phyloP scores from a whole-genome alignment of 805 yeast genomes.

The Tetrapisispora taiwanensis region DNA sequence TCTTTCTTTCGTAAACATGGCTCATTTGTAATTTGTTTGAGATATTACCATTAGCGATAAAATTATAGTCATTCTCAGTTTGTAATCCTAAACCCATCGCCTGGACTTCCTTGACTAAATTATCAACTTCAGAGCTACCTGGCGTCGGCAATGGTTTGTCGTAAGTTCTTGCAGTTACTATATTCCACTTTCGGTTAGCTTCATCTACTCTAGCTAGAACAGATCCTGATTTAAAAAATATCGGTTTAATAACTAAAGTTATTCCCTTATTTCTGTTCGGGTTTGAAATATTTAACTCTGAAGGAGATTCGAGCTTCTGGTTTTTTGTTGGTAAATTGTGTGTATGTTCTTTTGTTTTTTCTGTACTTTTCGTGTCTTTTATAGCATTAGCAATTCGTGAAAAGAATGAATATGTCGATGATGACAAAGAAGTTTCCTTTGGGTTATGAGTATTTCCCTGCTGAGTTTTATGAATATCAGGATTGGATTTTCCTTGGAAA shows the following conservation, averaged over 20 bases:
- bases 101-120: neutral
- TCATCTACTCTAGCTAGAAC: slow-evolving; percentile 9
- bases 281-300: slow-evolving; percentile 11
- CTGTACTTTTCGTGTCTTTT: neutral
- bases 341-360: neutral
- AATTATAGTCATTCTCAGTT: neutral
- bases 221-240: slow-evolving; percentile 7
- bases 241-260: slow-evolving; percentile 5
- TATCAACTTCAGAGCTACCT: neutral
- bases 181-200: slow-evolving; percentile 19
- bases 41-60: neutral
- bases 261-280: slow-evolving; percentile 2
- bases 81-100: slow-evolving; percentile 1
- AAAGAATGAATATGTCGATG: neutral
- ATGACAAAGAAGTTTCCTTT: neutral
- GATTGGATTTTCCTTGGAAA: neutral
- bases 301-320: neutral
- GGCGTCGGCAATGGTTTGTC: slow-evolving; percentile 18
- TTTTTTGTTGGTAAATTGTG: neutral
- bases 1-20: neutral
- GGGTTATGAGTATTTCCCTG: neutral
- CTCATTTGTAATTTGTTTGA: neutral
- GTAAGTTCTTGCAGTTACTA: slow-evolving; percentile 12
- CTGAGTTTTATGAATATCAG: neutral
- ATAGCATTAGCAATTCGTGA: neutral